Conservation (phyloP, 192 early-diverging fungal genomes). For the Gryganskiella cystojenkinii region DNA sequence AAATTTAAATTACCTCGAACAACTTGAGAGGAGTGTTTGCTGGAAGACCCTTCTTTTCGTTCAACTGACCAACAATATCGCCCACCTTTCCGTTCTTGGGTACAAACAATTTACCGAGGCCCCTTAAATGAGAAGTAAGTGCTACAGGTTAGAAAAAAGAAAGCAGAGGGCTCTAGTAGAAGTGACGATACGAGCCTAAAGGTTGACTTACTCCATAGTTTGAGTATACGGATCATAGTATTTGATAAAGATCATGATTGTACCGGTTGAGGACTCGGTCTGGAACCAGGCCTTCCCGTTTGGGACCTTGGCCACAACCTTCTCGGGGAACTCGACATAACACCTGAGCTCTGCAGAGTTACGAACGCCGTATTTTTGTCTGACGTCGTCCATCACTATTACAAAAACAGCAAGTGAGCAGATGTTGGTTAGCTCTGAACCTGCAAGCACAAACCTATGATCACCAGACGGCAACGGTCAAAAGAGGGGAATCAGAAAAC, state of each 20-base stretch:
- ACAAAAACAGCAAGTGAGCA: background rate
- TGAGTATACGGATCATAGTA: constrained; percentile 76
- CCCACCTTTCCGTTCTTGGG: constrained; percentile 62
- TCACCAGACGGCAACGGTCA: too few relatives aligned
- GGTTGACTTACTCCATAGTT: constrained; percentile 65
- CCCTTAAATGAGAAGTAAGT: constrained; percentile 38
- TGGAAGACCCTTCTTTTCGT: constrained; percentile 64
- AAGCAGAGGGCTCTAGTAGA: too few relatives aligned
- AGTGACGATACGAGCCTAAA: too few relatives aligned
- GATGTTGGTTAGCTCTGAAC: too few relatives aligned
- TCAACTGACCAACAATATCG: constrained; percentile 68
- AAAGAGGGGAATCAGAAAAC: constrained; percentile 10
- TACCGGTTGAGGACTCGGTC: constrained; percentile 15
- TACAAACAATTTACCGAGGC: constrained; percentile 66
- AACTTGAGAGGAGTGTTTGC: constrained; percentile 67
- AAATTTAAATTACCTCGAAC: constrained; percentile 64
- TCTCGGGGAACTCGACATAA: constrained; percentile 50
- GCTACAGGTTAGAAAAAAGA: background rate
- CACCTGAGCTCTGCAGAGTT: constrained; percentile 44
- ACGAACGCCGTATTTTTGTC: constrained; percentile 43
- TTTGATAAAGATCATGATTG: constrained; percentile 86
- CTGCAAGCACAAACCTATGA: too few relatives aligned
- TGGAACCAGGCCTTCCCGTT: constrained; percentile 41
- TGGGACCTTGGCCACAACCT: constrained; percentile 15
- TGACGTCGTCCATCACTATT: constrained; percentile 54